Percentiles rank a stretch among this genome's conserved stretches.
These are phyloP conservation scores for Botrytis cinerea DNA, from an alignment of 2,329 filamentous ascomycete genomes.

Conservation along the genomic window DNA sequence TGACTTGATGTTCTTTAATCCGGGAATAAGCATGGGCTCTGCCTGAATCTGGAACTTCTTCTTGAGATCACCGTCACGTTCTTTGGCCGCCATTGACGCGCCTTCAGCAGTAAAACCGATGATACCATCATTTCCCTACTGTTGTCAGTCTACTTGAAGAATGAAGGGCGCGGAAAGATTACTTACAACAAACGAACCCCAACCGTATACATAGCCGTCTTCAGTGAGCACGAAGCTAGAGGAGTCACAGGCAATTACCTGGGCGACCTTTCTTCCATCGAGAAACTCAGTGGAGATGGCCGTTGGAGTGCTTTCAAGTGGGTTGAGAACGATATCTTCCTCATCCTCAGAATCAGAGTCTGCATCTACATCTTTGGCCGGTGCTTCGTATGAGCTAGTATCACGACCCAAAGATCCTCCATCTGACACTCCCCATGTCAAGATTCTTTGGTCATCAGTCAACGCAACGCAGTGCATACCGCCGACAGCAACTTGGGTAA, in stretches of 20 bases:
- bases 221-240: constrained; percentile 75
- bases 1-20: constrained; percentile 56
- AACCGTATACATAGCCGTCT: constrained; percentile 76
- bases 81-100: not conserved
- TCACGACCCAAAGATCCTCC: constrained; percentile 77
- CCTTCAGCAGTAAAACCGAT: constrained; percentile 51
- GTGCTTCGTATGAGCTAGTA: constrained; percentile 61
- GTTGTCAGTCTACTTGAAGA: constrained; percentile 28
- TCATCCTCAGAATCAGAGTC: constrained; percentile 46
- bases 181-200: constrained; percentile 75
- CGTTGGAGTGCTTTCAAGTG: constrained; percentile 68
- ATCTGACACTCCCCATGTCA: constrained; percentile 88
- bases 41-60: constrained; percentile 35
- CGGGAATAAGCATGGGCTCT: constrained; percentile 54
- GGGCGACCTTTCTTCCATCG: not conserved
- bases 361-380: constrained; percentile 58
- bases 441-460: constrained; percentile 77
- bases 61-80: not conserved
- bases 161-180: not conserved
- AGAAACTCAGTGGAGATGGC: constrained; percentile 29
- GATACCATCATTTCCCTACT: constrained; percentile 62
- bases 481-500: constrained; percentile 75
- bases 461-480: constrained; percentile 81
- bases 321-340: constrained; percentile 64
- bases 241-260: constrained; percentile 70